These are phyloP conservation scores for Colletotrichum phormii DNA, from an alignment of 2,329 filamentous ascomycete genomes.

Conservation along the genomic window DNA sequence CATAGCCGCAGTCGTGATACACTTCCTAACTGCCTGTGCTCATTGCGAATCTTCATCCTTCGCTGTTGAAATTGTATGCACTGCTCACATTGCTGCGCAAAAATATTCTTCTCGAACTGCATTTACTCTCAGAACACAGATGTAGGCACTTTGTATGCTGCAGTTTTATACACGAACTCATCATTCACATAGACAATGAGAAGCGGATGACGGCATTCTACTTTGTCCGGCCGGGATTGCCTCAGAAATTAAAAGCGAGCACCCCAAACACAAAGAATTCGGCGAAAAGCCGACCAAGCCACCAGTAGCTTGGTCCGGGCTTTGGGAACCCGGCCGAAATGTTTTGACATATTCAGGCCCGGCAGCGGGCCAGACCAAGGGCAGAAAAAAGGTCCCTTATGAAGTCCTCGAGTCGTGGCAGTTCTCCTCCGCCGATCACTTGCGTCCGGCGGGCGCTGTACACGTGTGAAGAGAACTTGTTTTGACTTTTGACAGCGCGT, in stretches of 20 bases:
- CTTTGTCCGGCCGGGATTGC: neutral
- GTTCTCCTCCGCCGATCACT: neutral
- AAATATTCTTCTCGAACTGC: fast-evolving
- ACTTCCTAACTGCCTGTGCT: no score
- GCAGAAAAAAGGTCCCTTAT: neutral
- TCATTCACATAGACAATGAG: neutral
- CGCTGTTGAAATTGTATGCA: no score
- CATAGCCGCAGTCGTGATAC: no score
- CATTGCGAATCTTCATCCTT: no score
- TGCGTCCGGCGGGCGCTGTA: neutral
- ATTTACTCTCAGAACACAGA: no score
- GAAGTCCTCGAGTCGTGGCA: no score
- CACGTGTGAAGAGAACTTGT: neutral
- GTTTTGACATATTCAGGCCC: neutral
- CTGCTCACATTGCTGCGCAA: no score
- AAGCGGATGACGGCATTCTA: neutral
- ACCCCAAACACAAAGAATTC: neutral
- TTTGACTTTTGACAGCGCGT: neutral
- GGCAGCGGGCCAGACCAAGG: no score
- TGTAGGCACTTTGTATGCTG: no score
- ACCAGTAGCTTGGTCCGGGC: neutral
- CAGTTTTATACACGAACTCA: no score
- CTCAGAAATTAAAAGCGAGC: neutral
- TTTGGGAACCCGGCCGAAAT: neutral
- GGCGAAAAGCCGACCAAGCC: neutral